Conservation (phyloP, 352 stramenopile genomes). For the Pythium sp. region DNA sequence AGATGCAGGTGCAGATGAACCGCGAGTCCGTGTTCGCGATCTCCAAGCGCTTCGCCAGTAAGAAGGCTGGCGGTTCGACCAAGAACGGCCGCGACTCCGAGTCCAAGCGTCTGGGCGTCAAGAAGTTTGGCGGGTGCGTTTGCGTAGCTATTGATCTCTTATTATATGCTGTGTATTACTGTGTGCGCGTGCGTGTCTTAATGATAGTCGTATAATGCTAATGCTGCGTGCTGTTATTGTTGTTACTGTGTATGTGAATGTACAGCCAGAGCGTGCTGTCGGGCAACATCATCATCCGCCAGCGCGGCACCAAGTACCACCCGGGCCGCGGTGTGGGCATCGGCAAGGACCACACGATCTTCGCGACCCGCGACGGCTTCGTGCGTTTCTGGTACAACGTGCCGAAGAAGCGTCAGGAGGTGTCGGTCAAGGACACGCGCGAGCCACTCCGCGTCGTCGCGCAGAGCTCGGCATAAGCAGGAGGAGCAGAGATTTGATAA, state of each 20-base stretch:
- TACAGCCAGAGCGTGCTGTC: constrained; percentile 81
- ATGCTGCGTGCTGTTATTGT: not conserved
- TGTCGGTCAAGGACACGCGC: constrained; percentile 78
- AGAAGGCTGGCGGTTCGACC: constrained; percentile 96
- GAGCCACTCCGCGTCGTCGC: constrained; percentile 42
- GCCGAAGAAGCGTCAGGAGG: constrained; percentile 81
- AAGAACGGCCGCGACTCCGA: constrained; percentile 97
- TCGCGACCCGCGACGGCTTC: constrained; percentile 81
- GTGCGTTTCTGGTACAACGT: constrained; percentile 92
- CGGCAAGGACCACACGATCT: constrained; percentile 94
- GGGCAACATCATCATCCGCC: constrained; percentile 97
- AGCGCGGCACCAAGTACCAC: constrained; percentile 96
- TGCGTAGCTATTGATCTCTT: not conserved
- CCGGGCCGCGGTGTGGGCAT: constrained; percentile 92
- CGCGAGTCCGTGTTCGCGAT: constrained; percentile 48
- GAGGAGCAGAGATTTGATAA: not conserved
- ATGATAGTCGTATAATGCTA: not conserved
- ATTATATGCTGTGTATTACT: not conserved
- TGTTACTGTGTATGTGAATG: not conserved
- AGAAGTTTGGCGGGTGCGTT: constrained; percentile 92
- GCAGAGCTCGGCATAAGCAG: constrained; percentile 17
- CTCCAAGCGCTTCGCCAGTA: constrained; percentile 86
- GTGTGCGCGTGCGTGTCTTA: not conserved
- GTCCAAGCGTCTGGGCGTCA: constrained; percentile 96
- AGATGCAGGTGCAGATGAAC: constrained; percentile 13